These are phyloP conservation scores for Raddia distichophylla DNA, from an alignment of 176 grass and related monocot genomes.

Conservation along the genomic window DNA sequence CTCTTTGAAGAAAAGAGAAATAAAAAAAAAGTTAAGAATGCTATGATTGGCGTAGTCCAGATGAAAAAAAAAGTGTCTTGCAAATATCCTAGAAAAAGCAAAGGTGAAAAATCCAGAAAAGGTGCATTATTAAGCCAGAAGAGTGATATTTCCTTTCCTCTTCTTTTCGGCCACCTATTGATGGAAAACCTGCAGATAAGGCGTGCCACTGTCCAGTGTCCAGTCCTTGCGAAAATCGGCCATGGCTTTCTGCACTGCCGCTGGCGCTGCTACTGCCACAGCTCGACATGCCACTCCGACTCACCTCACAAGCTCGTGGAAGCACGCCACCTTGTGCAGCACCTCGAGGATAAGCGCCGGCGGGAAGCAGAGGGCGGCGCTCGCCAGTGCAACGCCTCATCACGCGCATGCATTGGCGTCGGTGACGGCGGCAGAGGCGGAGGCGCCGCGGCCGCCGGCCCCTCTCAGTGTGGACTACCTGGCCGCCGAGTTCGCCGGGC, in stretches of 20 bases:
- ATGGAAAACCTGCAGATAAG: slow-evolving; percentile 35
- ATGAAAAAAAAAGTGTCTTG: not conserved
- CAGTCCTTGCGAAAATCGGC: not conserved
- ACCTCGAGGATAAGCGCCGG: slow-evolving; percentile 3
- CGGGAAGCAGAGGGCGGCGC: slow-evolving; percentile 1
- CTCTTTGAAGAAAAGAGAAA: not conserved
- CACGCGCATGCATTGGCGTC: slow-evolving; percentile 36
- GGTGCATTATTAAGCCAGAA: not conserved
- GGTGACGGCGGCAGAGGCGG: not conserved
- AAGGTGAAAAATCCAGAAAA: not conserved
- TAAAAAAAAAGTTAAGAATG: not conserved
- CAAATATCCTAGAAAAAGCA: not conserved
- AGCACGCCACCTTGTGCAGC: slow-evolving; percentile 34
- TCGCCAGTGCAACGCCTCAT: not conserved
- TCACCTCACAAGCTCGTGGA: slow-evolving; percentile 30
- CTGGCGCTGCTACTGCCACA: slow-evolving; percentile 35
- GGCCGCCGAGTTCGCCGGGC: slow-evolving; percentile 72
- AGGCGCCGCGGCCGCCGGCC: not conserved
- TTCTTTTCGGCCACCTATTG: not conserved
- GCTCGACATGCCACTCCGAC: slow-evolving; percentile 13
- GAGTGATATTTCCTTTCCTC: not conserved
- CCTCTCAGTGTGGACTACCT: slow-evolving; percentile 67
- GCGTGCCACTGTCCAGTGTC: slow-evolving; percentile 15
- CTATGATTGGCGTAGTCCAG: not conserved
- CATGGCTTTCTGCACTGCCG: slow-evolving; percentile 44